A percentile compares a stretch with the other conserved stretches of the same genome.
phyloP scores from a whole-genome alignment of 768 basidiomycete genomes.

The Coprinopsis cinerea region DNA sequence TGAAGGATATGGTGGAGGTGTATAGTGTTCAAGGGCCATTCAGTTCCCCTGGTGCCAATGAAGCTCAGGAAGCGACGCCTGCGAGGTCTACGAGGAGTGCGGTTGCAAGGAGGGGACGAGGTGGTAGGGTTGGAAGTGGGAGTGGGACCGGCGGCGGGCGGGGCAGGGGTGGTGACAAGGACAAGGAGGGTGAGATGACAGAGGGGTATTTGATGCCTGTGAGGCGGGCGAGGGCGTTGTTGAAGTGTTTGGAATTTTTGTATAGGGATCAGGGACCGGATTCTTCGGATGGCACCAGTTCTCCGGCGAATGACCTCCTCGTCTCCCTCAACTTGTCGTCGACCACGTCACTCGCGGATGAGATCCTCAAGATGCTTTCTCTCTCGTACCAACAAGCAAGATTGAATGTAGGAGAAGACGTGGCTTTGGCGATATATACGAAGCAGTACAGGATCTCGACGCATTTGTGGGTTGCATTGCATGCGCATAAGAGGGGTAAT shows the following conservation, averaged over 20 bases:
- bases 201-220: slow-evolving; percentile 37
- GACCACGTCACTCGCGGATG: too few species aligned
- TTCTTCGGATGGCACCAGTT: not conserved
- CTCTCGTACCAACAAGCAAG: not conserved
- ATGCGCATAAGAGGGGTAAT: slow-evolving; percentile 55
- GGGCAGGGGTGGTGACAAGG: too few species aligned
- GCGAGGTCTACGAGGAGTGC: not conserved
- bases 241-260: slow-evolving; percentile 47
- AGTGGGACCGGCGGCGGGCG: too few species aligned
- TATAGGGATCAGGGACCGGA: slow-evolving; percentile 28
- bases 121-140: too few species aligned
- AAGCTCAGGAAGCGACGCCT: not conserved
- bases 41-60: not conserved
- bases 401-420: slow-evolving; percentile 32
- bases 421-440: slow-evolving; percentile 24
- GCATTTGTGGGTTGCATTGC: slow-evolving; percentile 67
- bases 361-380: not conserved
- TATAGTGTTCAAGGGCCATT: slow-evolving; percentile 35
- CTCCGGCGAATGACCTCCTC: slow-evolving; percentile 18
- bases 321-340: too few species aligned
- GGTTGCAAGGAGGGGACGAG: not conserved
- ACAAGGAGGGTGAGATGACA: too few species aligned
- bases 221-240: slow-evolving; percentile 49
- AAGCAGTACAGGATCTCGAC: slow-evolving; percentile 47
- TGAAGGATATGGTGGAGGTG: slow-evolving; percentile 43